These are phyloP conservation scores for Rosa chinensis DNA, from an alignment of 306 rosid genomes.

Conservation along the genomic window DNA sequence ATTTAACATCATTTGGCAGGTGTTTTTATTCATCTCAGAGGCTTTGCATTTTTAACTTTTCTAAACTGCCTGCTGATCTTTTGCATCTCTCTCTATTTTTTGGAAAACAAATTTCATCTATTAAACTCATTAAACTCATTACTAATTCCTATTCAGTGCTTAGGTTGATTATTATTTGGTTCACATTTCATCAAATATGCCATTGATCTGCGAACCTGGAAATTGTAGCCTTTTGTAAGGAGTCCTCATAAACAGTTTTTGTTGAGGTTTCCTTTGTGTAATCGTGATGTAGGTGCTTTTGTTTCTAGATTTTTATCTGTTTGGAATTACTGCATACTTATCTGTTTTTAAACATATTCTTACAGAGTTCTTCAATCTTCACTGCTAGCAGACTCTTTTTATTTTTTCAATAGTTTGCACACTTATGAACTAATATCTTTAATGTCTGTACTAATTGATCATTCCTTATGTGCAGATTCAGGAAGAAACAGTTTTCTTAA, in stretches of 20 bases:
- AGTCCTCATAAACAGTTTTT: not conserved
- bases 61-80: not conserved
- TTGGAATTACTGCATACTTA: not conserved
- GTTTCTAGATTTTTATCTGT: not conserved
- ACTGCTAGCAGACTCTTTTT: not conserved
- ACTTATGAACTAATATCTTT: constrained; percentile 27
- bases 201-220: not conserved
- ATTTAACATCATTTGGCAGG: not conserved
- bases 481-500: constrained; percentile 65
- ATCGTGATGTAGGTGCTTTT: not conserved
- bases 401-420: not conserved
- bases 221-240: not conserved
- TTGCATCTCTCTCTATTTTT: not conserved
- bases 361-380: not conserved
- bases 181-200: not conserved
- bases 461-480: constrained; percentile 68
- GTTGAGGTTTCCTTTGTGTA: not conserved
- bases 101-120: not conserved
- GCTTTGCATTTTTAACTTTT: not conserved
- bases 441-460: constrained; percentile 38
- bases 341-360: not conserved
- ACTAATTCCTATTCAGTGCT: not conserved
- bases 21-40: not conserved
- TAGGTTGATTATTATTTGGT: constrained; percentile 1
- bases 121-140: not conserved